Conservation (phyloP, 2,329 filamentous ascomycete genomes). For the Colletotrichum tamarilloi region DNA sequence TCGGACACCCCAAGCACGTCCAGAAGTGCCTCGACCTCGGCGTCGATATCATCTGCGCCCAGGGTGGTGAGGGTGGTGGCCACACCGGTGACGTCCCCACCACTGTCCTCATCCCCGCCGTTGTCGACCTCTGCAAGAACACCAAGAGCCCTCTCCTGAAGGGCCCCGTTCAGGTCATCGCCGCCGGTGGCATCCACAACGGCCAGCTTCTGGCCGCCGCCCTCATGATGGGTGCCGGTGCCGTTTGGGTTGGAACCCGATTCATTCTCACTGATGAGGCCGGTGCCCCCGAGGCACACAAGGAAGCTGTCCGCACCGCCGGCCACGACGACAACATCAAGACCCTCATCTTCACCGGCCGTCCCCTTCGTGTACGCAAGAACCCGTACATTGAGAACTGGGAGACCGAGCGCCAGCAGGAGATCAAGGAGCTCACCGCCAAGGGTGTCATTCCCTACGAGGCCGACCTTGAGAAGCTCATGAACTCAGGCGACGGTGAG, state of each 20-base stretch:
- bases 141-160: slow-evolving; percentile 90
- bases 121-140: slow-evolving; percentile 83
- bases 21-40: slow-evolving; percentile 94
- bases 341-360: slow-evolving; percentile 98
- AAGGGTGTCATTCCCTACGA: slow-evolving; percentile 96
- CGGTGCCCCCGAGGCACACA: slow-evolving; percentile 91
- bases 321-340: slow-evolving; percentile 96
- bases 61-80: slow-evolving; percentile 96
- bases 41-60: slow-evolving; percentile 96
- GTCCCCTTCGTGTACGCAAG: slow-evolving; percentile 90
- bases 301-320: slow-evolving; percentile 92
- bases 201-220: slow-evolving; percentile 90
- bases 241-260: slow-evolving; percentile 96
- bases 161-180: slow-evolving; percentile 88
- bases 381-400: slow-evolving; percentile 96
- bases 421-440: slow-evolving; percentile 91
- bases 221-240: slow-evolving; percentile 91
- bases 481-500: slow-evolving; percentile 63
- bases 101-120: slow-evolving; percentile 89
- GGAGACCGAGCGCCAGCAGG: slow-evolving; percentile 89
- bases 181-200: slow-evolving; percentile 94
- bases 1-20: slow-evolving; percentile 99
- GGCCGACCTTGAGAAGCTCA: slow-evolving; percentile 88
- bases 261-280: slow-evolving; percentile 96
- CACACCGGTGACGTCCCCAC: slow-evolving; percentile 97